These are phyloP conservation scores for Quercus robur DNA, from an alignment of 306 rosid species.

Conservation along the genomic window DNA sequence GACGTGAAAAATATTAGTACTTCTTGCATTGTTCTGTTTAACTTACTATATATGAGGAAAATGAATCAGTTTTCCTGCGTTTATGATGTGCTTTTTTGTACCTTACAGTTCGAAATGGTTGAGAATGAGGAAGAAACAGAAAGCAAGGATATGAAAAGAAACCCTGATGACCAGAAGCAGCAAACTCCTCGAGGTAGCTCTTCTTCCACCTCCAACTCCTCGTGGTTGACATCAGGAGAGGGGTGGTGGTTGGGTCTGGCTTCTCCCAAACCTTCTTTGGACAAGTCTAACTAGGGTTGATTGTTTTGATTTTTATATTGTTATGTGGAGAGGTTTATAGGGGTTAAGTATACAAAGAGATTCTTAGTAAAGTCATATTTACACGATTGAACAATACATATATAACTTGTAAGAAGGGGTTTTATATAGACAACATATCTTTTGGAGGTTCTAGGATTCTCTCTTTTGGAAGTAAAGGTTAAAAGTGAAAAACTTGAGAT, in stretches of 20 bases:
- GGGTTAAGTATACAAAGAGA: too few relatives aligned
- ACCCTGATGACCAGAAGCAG: neutral
- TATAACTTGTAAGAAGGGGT: neutral
- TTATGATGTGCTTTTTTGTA: neutral
- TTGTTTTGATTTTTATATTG: neutral
- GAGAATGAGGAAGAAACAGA: slow-evolving; percentile 2
- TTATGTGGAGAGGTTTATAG: neutral
- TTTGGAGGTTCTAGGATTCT: neutral
- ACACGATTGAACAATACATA: neutral
- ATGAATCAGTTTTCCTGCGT: neutral
- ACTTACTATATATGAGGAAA: neutral
- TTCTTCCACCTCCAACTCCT: slow-evolving; percentile 15
- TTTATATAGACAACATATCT: neutral
- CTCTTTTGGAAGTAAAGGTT: neutral
- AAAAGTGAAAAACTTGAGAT: neutral
- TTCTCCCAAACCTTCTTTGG: slow-evolving; percentile 3
- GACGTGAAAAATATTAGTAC: too few relatives aligned
- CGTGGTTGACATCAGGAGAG: slow-evolving; percentile 5
- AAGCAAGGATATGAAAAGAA: neutral
- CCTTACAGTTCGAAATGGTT: slow-evolving; percentile 19
- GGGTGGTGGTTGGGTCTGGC: slow-evolving; percentile 20
- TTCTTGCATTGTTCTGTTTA: neutral
- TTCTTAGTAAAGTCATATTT: neutral
- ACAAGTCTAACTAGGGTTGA: slow-evolving; percentile 7
- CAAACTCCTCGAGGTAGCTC: neutral